Conservation (phyloP, 441 rosid species). For the Euphorbia schlechtendalii region DNA sequence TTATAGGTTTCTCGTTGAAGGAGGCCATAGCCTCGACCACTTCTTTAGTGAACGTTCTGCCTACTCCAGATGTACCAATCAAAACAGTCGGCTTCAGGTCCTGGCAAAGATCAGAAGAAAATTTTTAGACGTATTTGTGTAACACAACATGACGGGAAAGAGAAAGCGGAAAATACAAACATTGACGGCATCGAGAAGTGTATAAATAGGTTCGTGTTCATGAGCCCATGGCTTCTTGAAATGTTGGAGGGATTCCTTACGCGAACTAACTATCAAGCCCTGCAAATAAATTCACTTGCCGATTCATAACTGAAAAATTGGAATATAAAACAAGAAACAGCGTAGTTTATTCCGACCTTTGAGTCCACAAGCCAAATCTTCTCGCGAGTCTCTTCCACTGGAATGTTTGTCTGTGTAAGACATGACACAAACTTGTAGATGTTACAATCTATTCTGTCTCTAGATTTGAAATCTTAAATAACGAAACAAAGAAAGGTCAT, state of each 20-base stretch:
- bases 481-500: neutral
- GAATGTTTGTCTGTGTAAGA: conserved; percentile 37
- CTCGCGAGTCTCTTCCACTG: conserved; percentile 65
- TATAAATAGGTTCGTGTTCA: conserved; percentile 55
- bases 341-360: conserved; percentile 35
- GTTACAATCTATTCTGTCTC: neutral
- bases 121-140: too few species aligned
- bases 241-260: conserved; percentile 74
- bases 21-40: conserved; percentile 77
- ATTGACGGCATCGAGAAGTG: conserved; percentile 62
- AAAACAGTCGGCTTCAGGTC: conserved; percentile 82
- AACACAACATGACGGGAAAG: neutral
- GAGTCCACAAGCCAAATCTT: conserved; percentile 89
- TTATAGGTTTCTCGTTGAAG: conserved; percentile 73
- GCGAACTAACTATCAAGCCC: conserved; percentile 77
- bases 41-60: conserved; percentile 74
- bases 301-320: neutral
- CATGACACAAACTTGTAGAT: neutral
- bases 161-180: conserved; percentile 33
- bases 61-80: conserved; percentile 86
- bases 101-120: too few species aligned
- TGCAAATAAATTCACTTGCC: conserved; percentile 20
- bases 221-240: conserved; percentile 94
- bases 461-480: too few species aligned
- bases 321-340: too few species aligned